Evolutionary conservation across 768 basidiomycete species (phyloP), one percentile per base, ranked within the genome.

Genomic region (Lactifluus hygrophoroides): DNA sequence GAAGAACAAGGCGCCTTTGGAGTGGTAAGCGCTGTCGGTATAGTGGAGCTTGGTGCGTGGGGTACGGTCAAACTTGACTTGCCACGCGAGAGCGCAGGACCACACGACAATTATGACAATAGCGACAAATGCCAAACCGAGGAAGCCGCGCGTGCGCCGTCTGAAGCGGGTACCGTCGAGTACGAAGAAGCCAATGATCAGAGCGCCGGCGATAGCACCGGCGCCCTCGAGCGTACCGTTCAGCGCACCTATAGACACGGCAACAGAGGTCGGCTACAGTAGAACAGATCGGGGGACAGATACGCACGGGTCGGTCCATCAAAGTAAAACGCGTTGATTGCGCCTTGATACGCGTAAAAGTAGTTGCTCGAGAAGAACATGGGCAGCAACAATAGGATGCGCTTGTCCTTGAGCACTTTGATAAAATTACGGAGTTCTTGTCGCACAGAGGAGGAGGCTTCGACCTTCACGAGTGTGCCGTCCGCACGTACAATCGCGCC

Each of bases 321-420:
- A 65, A 77, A 76, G 32, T 67, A 65, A 53, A 58, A 67, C 4
- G 71, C 69, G 63, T 74, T 75, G 60, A 76, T 55, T 21, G 75
- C 73, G 57, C 71, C 73, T 63, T 75, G 76, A 66, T 77, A 77
- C 3, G 76, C 71, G 66, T 76, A 76, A 70, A 77, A 73, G 64
- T 73, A 76, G 68, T 75, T 77, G 58, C 72, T 74, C 9, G 74
- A 68, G 65, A 77, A 77, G 66, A 72, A 76, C 73, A 75, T 74
- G 43, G 76, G 76, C 38, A 71, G 62, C 47, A 77, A 71, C 6
- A 71, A 65, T 51, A 76, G 51, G 63, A 77, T 70, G 53, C 74
- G 69, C 69, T 72, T 74, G 66, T 76, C 74, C 64, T 73, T 76
- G 66, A 76, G 65, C 10, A 72, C 65, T 25, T 64, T 62, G 53